Percentiles rank a stretch among this genome's conserved stretches.
Conservation (phyloP, 345 rosid species). For the Alliaria petiolata region DNA sequence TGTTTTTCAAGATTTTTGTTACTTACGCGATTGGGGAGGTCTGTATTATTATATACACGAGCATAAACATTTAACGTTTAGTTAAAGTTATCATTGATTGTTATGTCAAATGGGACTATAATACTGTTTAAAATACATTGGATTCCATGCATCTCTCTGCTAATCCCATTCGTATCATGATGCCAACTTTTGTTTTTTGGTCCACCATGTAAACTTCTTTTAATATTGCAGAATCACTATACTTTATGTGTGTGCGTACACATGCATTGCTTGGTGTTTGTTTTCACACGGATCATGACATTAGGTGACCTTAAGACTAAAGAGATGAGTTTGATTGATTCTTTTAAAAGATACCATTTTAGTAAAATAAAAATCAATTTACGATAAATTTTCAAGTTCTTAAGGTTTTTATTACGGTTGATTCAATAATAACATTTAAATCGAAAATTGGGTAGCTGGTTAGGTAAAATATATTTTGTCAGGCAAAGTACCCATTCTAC, state of each 20-base stretch:
- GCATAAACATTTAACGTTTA: background rate
- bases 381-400: too few species aligned
- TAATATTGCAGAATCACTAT: background rate
- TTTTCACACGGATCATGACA: constrained; percentile 7
- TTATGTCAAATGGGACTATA: constrained; percentile 11
- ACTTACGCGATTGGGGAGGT: background rate
- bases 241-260: background rate
- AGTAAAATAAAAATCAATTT: background rate
- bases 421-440: background rate
- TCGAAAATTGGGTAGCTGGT: background rate
- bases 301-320: background rate
- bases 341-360: background rate
- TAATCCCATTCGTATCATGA: constrained; percentile 16
- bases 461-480: background rate
- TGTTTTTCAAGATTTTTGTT: background rate
- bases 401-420: background rate
- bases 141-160: constrained; percentile 23
- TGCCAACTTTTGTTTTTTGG: constrained; percentile 24
- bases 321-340: background rate
- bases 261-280: background rate
- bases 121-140: constrained; percentile 15
- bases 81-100: background rate
- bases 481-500: background rate
- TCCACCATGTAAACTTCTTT: constrained; percentile 25
- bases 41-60: background rate